phyloP scores from a whole-genome alignment of 2,329 filamentous ascomycete species.

The Venturia nashicola region DNA sequence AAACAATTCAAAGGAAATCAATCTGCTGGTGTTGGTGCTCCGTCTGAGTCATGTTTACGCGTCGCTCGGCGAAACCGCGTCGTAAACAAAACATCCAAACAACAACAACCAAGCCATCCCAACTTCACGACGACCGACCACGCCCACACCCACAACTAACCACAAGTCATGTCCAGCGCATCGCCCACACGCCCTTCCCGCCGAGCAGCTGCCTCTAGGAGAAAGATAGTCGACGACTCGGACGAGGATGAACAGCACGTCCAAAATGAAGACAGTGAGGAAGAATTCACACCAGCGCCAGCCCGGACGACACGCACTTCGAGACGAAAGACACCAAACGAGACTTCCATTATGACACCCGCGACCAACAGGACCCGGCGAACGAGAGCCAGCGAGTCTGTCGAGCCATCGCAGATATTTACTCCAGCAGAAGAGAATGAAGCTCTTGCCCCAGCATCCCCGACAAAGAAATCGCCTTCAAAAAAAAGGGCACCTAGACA shows the following conservation, averaged over 20 bases:
- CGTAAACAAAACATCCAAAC: background rate
- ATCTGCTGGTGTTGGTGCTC: background rate
- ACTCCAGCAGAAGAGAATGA: constrained; percentile 38
- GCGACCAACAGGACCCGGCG: constrained; percentile 29
- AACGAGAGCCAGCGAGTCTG: constrained; percentile 34
- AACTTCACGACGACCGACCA: background rate
- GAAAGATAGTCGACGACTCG: constrained; percentile 61
- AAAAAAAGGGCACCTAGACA: constrained; percentile 47
- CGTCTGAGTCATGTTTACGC: background rate
- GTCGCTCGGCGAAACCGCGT: background rate
- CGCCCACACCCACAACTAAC: background rate
- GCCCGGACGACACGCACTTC: constrained; percentile 45
- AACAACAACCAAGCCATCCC: background rate
- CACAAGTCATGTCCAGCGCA: constrained; percentile 23
- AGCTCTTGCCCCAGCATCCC: constrained; percentile 35
- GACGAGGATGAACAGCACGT: constrained; percentile 56
- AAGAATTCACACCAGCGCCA: constrained; percentile 70
- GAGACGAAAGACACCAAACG: constrained; percentile 41
- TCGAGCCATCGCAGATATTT: constrained; percentile 48
- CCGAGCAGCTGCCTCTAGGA: constrained; percentile 52
- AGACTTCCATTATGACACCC: constrained; percentile 30
- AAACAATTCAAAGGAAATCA: background rate
- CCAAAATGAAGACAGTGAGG: constrained; percentile 48
- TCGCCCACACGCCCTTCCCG: constrained; percentile 44
- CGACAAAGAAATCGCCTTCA: constrained; percentile 44